These are phyloP conservation scores for Daldinia caldariorum DNA, from an alignment of 495 filamentous ascomycete genomes.

Conservation along the genomic window DNA sequence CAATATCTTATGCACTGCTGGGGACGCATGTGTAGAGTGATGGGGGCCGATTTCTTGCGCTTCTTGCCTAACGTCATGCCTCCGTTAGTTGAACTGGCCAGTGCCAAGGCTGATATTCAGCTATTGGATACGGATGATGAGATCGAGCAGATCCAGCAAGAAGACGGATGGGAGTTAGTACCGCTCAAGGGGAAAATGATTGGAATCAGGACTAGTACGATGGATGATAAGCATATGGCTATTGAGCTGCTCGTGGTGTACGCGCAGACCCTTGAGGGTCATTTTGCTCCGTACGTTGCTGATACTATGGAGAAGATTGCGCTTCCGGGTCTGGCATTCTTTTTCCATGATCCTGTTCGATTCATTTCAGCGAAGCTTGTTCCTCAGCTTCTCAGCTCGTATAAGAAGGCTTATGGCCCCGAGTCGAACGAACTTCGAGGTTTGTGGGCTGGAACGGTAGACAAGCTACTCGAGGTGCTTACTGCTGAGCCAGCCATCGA, in stretches of 20 bases:
- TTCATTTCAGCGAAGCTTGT: conserved; percentile 95
- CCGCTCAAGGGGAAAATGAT: conserved; percentile 97
- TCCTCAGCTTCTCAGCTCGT: conserved; percentile 92
- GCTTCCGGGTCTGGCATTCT: conserved; percentile 92
- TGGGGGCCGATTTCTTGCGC: conserved; percentile 88
- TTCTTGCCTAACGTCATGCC: conserved; percentile 95
- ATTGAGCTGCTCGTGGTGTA: conserved; percentile 98
- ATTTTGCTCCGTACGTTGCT: conserved; percentile 90
- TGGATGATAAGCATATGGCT: conserved; percentile 99
- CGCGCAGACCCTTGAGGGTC: conserved; percentile 88
- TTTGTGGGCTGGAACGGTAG: conserved; percentile 87
- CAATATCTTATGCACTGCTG: conserved; percentile 99
- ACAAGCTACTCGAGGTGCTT: conserved; percentile 93
- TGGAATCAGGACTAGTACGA: conserved; percentile 93
- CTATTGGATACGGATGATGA: conserved; percentile 96
- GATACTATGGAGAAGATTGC: conserved; percentile 98
- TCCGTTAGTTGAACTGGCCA: conserved; percentile 87
- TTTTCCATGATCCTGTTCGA: conserved; percentile 98
- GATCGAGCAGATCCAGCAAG: conserved; percentile 89
- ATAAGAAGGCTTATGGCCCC: conserved; percentile 86
- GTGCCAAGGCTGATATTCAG: conserved; percentile 97
- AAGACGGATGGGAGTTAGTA: conserved; percentile 98
- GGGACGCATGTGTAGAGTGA: conserved; percentile 97
- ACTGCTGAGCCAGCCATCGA: conserved; percentile 94
- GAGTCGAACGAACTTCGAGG: conserved; percentile 75